Base-by-base conservation (phyloP, 129 eudicot genomes). In the Centaurea solstitialis region DNA sequence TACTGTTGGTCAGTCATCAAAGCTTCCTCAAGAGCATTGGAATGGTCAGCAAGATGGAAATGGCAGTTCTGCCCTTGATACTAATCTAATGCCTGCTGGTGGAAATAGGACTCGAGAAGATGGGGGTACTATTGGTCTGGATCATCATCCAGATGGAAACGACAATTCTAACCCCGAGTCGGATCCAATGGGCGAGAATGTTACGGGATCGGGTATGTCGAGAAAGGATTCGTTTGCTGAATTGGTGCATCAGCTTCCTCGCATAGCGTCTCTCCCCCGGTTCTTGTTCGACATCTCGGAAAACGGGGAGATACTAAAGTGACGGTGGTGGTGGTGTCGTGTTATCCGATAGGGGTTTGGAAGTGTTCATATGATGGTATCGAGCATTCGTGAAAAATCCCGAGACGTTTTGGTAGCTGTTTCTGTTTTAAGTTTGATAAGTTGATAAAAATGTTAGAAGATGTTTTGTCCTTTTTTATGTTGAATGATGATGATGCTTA, bases 201-300 rank as follows among this genome's bases (percentile, higher is more conserved):
- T 17, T 38, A 10, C 57, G 7, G 50, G 85, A 47, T 53, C 82
- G 24, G 71, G 72, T 53, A 80, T 92, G 80, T 41, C 85, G 12
- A 88, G 96, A 76, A 85, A 59, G 7, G 98, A 92, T 80, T 94
- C 98, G 15, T 90, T 68, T 28, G 79, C 86, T 28, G 96, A 92
- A 24, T 68, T 94, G 81, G 83, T 94, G 82, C 87, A 80, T 40
- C 81, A 87, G 65, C 91, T 94, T 20, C 97, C 96, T 18, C 78
- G 91, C 64, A 89, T 90, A 37, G 89, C 93, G 33, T 94, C 96
- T 12, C 81, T 90, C 22, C 90, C 94, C 1, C 89, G 84, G 79
- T 76, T 94, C 69, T 83, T 77, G 79, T 83, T 83, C 37, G 86
- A 83, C 22, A 71, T 83, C 11, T 83, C 86, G 35, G 86, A 83